Percentiles rank a stretch among this genome's conserved stretches.
Conservation (phyloP, 805 yeast genomes). For the Teunomyces funiuensis region DNA sequence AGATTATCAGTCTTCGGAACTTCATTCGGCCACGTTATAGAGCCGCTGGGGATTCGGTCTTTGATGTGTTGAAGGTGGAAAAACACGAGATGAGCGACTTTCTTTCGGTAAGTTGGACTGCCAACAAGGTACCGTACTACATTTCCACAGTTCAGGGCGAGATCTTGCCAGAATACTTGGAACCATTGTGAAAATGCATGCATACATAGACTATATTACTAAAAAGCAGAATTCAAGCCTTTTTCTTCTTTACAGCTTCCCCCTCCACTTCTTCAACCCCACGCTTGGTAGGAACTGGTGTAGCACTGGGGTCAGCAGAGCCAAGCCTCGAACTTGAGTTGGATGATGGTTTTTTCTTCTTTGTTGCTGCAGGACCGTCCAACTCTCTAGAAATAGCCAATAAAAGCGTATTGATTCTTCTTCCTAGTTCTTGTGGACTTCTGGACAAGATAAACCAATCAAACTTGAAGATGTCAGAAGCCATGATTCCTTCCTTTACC, state of each 20-base stretch:
- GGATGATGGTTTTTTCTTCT: conserved; percentile 23
- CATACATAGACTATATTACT: background rate
- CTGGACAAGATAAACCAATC: conserved; percentile 75
- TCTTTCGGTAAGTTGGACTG: conserved; percentile 88
- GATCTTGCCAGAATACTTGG: conserved; percentile 35
- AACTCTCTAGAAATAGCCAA: conserved; percentile 68
- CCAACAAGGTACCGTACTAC: conserved; percentile 76
- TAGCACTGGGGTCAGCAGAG: conserved; percentile 33
- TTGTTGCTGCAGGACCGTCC: conserved; percentile 57
- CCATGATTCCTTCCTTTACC: conserved; percentile 61
- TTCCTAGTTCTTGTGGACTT: conserved; percentile 67
- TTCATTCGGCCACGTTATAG: conserved; percentile 76
- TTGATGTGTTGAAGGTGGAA: conserved; percentile 65
- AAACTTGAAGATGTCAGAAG: conserved; percentile 61
- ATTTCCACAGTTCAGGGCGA: conserved; percentile 62
- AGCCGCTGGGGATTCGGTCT: conserved; percentile 55
- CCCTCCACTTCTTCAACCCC: background rate
- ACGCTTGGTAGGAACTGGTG: background rate
- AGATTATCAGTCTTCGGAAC: conserved; percentile 75
- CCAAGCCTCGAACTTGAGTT: conserved; percentile 32
- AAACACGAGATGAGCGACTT: conserved; percentile 59
- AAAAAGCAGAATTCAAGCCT: background rate
- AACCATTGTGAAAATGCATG: background rate
- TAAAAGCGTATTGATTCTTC: conserved; percentile 67
- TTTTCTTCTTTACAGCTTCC: conserved; percentile 5